These are phyloP conservation scores for Calycina marina DNA, from an alignment of 2,329 filamentous ascomycete genomes.

Conservation along the genomic window DNA sequence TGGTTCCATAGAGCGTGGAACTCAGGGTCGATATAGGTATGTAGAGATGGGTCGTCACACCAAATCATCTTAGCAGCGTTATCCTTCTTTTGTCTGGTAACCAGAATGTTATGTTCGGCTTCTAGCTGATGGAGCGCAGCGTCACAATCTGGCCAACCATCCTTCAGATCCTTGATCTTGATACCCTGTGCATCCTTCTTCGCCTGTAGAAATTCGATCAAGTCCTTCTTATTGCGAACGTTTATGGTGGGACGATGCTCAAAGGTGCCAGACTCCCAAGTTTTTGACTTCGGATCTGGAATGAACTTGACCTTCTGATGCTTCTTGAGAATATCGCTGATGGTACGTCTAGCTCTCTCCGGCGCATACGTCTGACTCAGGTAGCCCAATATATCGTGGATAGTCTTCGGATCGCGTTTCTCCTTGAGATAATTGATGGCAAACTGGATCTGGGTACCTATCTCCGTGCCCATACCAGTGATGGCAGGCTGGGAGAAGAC, in stretches of 20 bases:
- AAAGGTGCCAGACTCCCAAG: slow-evolving; percentile 59
- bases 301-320: slow-evolving; percentile 45
- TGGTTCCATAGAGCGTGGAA: slow-evolving; percentile 76
- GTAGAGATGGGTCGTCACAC: slow-evolving; percentile 70
- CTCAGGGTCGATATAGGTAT: slow-evolving; percentile 63
- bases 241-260: slow-evolving; percentile 72
- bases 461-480: slow-evolving; percentile 61
- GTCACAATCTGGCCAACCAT: slow-evolving; percentile 83
- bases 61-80: slow-evolving; percentile 75
- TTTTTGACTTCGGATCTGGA: slow-evolving; percentile 43
- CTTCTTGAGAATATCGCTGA: slow-evolving; percentile 53
- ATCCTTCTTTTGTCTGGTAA: slow-evolving; percentile 87
- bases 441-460: slow-evolving; percentile 79
- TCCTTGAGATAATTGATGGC: slow-evolving; percentile 72
- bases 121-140: slow-evolving; percentile 67
- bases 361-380: slow-evolving; percentile 53
- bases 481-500: slow-evolving; percentile 66
- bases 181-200: slow-evolving; percentile 72
- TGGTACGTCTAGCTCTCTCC: slow-evolving; percentile 44
- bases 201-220: slow-evolving; percentile 67
- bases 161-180: slow-evolving; percentile 79
- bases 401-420: slow-evolving; percentile 51
- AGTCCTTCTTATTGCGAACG: slow-evolving; percentile 61
- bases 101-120: slow-evolving; percentile 62
- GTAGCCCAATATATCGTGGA: slow-evolving; percentile 67